Conservation (phyloP, 2,329 filamentous ascomycete genomes). For the Fusarium oxysporum region DNA sequence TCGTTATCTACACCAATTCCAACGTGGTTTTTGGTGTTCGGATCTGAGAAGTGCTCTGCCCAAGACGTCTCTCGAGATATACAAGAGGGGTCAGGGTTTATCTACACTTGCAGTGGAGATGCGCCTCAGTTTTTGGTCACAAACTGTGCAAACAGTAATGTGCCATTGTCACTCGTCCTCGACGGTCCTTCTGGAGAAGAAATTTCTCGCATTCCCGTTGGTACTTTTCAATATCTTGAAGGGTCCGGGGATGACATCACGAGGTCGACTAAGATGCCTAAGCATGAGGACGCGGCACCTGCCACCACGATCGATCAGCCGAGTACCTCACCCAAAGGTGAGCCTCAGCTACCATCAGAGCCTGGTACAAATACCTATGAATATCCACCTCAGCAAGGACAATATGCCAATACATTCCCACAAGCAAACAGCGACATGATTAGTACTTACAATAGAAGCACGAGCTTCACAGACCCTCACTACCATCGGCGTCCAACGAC, state of each 20-base stretch:
- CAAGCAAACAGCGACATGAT: slow-evolving; percentile 65
- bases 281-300: slow-evolving; percentile 54
- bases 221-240: slow-evolving; percentile 63
- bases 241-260: slow-evolving; percentile 60
- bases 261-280: slow-evolving; percentile 51
- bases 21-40: slow-evolving; percentile 78
- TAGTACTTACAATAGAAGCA: slow-evolving; percentile 62
- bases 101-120: slow-evolving; percentile 78
- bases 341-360: slow-evolving; percentile 53
- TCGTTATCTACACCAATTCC: slow-evolving; percentile 65
- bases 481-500: slow-evolving; percentile 55
- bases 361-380: slow-evolving; percentile 59
- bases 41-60: slow-evolving; percentile 74
- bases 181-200: slow-evolving; percentile 65
- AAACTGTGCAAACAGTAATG: slow-evolving; percentile 60
- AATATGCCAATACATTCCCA: slow-evolving; percentile 54
- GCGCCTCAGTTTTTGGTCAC: slow-evolving; percentile 72
- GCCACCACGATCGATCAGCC: slow-evolving; percentile 53
- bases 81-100: slow-evolving; percentile 69
- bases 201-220: slow-evolving; percentile 61
- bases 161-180: slow-evolving; percentile 66
- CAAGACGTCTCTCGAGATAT: slow-evolving; percentile 71
- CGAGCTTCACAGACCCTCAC: slow-evolving; percentile 62
- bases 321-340: slow-evolving; percentile 57
- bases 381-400: slow-evolving; percentile 57